Evolutionary conservation across 164 flowering plant species (phyloP).

Genomic region (Aristolochia contorta): DNA sequence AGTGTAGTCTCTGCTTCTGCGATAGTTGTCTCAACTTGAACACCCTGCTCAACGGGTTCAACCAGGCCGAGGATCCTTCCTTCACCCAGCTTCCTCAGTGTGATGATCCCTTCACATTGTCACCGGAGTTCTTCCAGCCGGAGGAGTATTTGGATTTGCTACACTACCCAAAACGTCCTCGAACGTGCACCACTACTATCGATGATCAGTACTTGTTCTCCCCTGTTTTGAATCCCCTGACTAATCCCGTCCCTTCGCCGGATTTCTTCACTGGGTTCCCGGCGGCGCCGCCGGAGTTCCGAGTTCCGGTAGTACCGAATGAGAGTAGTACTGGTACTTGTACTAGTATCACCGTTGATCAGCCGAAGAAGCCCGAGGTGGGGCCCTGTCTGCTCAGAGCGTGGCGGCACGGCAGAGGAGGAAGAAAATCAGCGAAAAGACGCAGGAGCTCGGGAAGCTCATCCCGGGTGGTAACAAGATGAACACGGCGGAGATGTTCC

Average conservation of each 20-base stretch:
- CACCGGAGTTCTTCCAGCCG: constrained; percentile 1
- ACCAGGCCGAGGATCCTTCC: neutral
- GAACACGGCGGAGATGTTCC: constrained; percentile 92
- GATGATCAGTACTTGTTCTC: too few relatives aligned
- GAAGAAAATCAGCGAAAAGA: constrained; percentile 80
- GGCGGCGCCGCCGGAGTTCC: neutral
- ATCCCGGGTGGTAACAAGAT: constrained; percentile 72
- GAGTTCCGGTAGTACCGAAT: neutral
- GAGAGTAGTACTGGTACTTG: too few relatives aligned
- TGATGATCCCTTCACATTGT: neutral
- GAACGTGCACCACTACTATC: neutral
- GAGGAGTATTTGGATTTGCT: constrained; percentile 2
- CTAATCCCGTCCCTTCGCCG: neutral
- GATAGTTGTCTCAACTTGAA: neutral
- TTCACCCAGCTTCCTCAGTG: neutral
- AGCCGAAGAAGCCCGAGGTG: constrained; percentile 5
- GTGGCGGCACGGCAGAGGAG: constrained; percentile 79
- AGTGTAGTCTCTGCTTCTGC: constrained; percentile 2
- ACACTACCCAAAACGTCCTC: constrained; percentile 11
- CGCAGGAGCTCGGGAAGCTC: constrained; percentile 76
- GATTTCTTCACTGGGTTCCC: constrained; percentile 1
- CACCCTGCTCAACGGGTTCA: neutral
- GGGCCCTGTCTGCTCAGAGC: constrained; percentile 53
- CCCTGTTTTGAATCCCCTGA: neutral
- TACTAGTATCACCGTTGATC: too few relatives aligned